Percentiles rank a stretch among this genome's conserved stretches.
phyloP scores from a whole-genome alignment of 768 basidiomycete species.

The Tulasnella sp. region DNA sequence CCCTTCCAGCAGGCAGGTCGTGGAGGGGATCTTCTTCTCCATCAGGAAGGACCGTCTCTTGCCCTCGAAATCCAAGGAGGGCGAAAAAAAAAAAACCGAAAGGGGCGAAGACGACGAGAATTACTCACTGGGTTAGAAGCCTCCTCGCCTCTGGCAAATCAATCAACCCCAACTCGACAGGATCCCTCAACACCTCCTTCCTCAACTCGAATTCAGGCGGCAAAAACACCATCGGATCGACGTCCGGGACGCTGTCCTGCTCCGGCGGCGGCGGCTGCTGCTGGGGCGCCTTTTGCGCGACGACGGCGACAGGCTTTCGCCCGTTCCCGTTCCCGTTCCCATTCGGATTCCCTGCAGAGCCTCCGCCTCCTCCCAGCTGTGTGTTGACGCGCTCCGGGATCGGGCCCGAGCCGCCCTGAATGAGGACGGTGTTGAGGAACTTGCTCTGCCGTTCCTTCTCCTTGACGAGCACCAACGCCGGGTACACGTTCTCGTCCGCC shows the following conservation, averaged over 20 bases:
- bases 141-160: conserved; percentile 56
- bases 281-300: too few species aligned
- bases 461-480: conserved; percentile 58
- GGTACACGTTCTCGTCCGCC: conserved; percentile 47
- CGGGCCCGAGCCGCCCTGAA: conserved; percentile 40
- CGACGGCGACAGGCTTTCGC: too few species aligned
- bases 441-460: conserved; percentile 55
- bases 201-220: conserved; percentile 21
- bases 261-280: neutral
- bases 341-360: neutral
- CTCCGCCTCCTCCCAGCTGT: neutral
- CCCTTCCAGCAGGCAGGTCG: too few species aligned
- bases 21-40: too few species aligned
- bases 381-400: conserved; percentile 25
- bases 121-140: conserved; percentile 47
- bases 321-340: neutral
- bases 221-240: neutral
- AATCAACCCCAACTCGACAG: conserved; percentile 59
- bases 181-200: conserved; percentile 39
- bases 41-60: too few species aligned
- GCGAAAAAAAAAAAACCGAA: conserved; percentile 19
- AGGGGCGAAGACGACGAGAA: neutral
- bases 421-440: conserved; percentile 79
- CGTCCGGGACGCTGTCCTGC: conserved; percentile 20
- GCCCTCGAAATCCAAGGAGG: too few species aligned